Conservation (phyloP, 768 basidiomycete genomes). For the Mycena vulgaris region DNA sequence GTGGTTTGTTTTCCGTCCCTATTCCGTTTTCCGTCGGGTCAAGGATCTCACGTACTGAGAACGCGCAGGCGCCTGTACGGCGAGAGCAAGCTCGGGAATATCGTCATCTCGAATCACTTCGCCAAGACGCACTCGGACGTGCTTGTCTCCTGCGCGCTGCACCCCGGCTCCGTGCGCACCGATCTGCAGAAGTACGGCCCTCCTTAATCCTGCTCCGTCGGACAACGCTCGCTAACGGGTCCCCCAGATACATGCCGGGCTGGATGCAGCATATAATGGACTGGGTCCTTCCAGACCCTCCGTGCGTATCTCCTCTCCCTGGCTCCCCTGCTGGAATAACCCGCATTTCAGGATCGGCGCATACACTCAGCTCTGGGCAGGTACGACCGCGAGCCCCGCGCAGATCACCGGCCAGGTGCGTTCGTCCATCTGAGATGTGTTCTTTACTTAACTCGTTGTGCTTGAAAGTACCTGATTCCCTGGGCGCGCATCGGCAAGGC, state of each 20-base stretch:
- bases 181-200: slow-evolving; percentile 9
- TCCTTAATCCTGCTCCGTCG: not conserved
- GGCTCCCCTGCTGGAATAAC: too few relatives aligned
- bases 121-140: slow-evolving; percentile 4
- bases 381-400: too few relatives aligned
- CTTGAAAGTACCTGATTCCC: not conserved
- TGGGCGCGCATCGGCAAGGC: not conserved
- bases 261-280: too few relatives aligned
- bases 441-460: not conserved
- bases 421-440: too few relatives aligned
- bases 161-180: slow-evolving; percentile 17
- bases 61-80: slow-evolving; percentile 28
- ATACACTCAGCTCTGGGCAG: too few relatives aligned
- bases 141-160: slow-evolving; percentile 29
- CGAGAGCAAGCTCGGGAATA: slow-evolving; percentile 34
- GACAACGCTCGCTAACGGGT: not conserved
- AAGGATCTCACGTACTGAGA: too few relatives aligned
- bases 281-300: too few relatives aligned
- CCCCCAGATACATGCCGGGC: too few relatives aligned
- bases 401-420: not conserved
- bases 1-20: slow-evolving; percentile 3
- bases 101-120: slow-evolving; percentile 29
- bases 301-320: too few relatives aligned
- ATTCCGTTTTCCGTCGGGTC: not conserved
- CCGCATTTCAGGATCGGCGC: too few relatives aligned